A percentile compares a stretch with the other conserved stretches of the same genome.
Evolutionary conservation across 805 yeast genomes (phyloP).

Genomic region (Saccharomycopsis schoenii): DNA sequence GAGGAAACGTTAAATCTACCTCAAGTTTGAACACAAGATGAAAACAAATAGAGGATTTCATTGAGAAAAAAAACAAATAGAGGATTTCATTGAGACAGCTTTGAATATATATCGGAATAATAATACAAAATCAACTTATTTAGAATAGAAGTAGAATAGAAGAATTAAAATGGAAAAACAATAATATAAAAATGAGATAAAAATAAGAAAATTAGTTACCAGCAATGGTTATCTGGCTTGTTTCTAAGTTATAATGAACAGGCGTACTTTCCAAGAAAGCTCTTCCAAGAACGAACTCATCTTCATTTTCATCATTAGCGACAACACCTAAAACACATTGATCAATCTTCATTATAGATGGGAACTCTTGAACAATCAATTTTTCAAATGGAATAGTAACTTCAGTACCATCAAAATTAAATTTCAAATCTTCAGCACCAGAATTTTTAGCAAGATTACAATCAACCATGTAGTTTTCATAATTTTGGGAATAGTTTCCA

Average conservation of each 20-base stretch:
- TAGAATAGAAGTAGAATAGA: no score
- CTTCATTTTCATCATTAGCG: background rate
- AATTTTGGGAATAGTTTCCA: background rate
- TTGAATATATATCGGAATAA: no score
- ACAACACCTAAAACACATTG: background rate
- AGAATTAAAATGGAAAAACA: background rate
- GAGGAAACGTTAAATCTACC: no score
- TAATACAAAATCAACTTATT: no score
- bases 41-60: no score
- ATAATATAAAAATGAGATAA: background rate
- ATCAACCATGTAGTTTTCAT: background rate
- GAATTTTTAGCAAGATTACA: background rate
- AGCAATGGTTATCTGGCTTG: background rate
- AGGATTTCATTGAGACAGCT: no score
- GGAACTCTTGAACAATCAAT: constrained; percentile 17
- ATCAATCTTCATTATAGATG: background rate
- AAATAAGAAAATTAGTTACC: background rate
- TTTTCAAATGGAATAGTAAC: constrained; percentile 40
- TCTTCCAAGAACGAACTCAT: background rate
- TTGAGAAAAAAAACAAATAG: no score
- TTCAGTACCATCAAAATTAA: constrained; percentile 27
- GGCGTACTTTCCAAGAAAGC: background rate
- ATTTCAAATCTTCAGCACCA: constrained; percentile 16
- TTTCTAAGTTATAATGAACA: background rate
- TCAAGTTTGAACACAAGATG: no score